Evolutionary conservation across 495 filamentous ascomycete genomes (phyloP).

Genomic region (Sabuloglossum arenarium): DNA sequence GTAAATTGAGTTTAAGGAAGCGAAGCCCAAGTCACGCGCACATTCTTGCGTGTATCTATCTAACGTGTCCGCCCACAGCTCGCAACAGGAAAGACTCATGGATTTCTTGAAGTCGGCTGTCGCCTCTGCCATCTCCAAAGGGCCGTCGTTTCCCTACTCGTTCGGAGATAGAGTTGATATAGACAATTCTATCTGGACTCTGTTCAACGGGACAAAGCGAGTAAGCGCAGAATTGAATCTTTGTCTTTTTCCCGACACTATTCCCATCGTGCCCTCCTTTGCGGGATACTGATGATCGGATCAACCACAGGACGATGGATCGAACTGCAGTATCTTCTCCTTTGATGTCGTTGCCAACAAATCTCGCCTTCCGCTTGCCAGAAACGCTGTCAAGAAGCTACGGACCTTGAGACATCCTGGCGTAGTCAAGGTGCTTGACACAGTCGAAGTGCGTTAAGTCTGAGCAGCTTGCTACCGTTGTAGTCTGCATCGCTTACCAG

Average conservation of each 20-base stretch:
- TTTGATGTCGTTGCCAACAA: conserved; percentile 72
- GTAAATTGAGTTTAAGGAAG: background rate
- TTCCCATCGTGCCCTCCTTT: background rate
- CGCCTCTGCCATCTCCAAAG: conserved; percentile 87
- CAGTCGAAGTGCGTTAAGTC: conserved; percentile 50
- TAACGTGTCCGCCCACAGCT: background rate
- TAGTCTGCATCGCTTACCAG: background rate
- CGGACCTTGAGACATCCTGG: conserved; percentile 86
- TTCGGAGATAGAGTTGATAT: conserved; percentile 81
- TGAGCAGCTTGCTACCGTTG: background rate
- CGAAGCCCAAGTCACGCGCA: background rate
- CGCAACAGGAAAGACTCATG: conserved; percentile 30
- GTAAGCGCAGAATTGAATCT: conserved; percentile 27
- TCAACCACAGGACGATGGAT: conserved; percentile 56
- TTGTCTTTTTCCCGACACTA: background rate
- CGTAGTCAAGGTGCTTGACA: conserved; percentile 80
- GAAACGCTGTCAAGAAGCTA: conserved; percentile 79
- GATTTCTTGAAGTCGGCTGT: conserved; percentile 96
- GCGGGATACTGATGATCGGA: conserved; percentile 7
- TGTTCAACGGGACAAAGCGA: conserved; percentile 79
- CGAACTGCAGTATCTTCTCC: conserved; percentile 85
- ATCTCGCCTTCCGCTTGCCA: conserved; percentile 62
- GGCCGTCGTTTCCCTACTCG: conserved; percentile 73
- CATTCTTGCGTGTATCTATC: background rate
- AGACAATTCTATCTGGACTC: conserved; percentile 76